These are phyloP conservation scores for Collybia mongolica DNA, from an alignment of 768 basidiomycete genomes.

Conservation along the genomic window DNA sequence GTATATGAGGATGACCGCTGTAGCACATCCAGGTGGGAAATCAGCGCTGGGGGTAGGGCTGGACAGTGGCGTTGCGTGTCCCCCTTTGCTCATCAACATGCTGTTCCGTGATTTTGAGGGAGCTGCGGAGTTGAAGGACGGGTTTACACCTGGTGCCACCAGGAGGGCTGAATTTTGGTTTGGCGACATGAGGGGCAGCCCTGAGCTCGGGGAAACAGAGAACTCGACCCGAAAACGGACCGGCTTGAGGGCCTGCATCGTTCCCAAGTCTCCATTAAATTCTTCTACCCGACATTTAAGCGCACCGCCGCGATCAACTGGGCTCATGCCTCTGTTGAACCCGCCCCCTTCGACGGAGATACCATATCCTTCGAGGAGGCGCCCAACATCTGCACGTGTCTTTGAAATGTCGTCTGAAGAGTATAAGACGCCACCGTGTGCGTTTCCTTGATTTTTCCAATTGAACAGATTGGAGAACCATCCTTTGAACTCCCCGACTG, in stretches of 20 bases:
- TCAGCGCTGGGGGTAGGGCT: slow-evolving; percentile 16
- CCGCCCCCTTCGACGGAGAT: slow-evolving; percentile 43
- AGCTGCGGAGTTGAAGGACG: slow-evolving; percentile 14
- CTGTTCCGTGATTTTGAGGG: slow-evolving; percentile 26
- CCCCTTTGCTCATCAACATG: slow-evolving; percentile 17
- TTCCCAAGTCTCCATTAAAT: slow-evolving; percentile 30
- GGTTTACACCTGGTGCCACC: slow-evolving; percentile 12
- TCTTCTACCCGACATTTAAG: slow-evolving; percentile 58
- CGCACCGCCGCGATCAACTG: slow-evolving; percentile 22
- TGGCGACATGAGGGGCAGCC: slow-evolving; percentile 5
- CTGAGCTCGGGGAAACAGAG: slow-evolving; percentile 23
- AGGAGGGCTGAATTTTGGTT: slow-evolving; percentile 9
- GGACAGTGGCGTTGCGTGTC: slow-evolving; percentile 10
- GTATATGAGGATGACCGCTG: slow-evolving; percentile 74
- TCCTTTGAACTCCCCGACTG: slow-evolving; percentile 80
- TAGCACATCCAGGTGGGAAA: slow-evolving; percentile 41
- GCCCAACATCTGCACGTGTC: slow-evolving; percentile 63
- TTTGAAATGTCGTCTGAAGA: slow-evolving; percentile 53
- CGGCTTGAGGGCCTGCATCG: slow-evolving; percentile 60
- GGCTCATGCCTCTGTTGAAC: slow-evolving; percentile 20
- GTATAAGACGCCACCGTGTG: slow-evolving; percentile 42
- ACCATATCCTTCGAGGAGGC: slow-evolving; percentile 66
- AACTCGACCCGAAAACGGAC: slow-evolving; percentile 88
- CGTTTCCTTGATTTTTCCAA: slow-evolving; percentile 68
- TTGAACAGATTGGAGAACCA: slow-evolving; percentile 97